Conservation (phyloP, 768 basidiomycete species). For the Termitomyces sp. region DNA sequence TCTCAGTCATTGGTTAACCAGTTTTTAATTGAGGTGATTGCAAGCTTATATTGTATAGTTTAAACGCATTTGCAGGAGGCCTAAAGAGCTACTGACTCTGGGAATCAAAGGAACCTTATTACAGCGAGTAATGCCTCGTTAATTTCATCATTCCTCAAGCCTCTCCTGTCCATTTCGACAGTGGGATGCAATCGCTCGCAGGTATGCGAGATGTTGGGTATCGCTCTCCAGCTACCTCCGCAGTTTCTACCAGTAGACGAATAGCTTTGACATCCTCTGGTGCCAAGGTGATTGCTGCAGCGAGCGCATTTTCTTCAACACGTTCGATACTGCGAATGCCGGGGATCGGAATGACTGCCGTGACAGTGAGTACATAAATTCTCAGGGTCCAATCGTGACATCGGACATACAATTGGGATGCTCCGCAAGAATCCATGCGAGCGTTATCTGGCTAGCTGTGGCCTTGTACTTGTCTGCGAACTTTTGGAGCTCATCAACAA, state of each 20-base stretch:
- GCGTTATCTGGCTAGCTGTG: conserved; percentile 39
- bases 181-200: conserved; percentile 19
- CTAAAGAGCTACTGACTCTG: too few relatives aligned
- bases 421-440: conserved; percentile 44
- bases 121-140: neutral
- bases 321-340: conserved; percentile 9
- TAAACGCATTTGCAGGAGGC: too few relatives aligned
- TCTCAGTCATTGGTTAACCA: too few relatives aligned
- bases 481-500: conserved; percentile 32
- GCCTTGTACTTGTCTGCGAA: conserved; percentile 33
- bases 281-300: conserved; percentile 16
- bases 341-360: conserved; percentile 1
- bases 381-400: neutral
- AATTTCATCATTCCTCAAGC: neutral
- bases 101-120: too few relatives aligned
- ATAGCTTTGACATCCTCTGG: conserved; percentile 22
- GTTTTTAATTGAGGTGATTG: too few relatives aligned
- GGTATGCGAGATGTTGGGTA: conserved; percentile 17
- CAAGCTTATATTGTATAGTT: too few relatives aligned
- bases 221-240: conserved; percentile 20
- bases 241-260: conserved; percentile 14
- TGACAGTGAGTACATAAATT: neutral
- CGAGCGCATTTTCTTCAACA: conserved; percentile 23
- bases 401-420: conserved; percentile 17
- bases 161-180: conserved; percentile 17